Percentiles rank a stretch among this genome's conserved stretches.
Conservation (phyloP, 2,329 filamentous ascomycete genomes). For the Paraphaeosphaeria sporulosa region DNA sequence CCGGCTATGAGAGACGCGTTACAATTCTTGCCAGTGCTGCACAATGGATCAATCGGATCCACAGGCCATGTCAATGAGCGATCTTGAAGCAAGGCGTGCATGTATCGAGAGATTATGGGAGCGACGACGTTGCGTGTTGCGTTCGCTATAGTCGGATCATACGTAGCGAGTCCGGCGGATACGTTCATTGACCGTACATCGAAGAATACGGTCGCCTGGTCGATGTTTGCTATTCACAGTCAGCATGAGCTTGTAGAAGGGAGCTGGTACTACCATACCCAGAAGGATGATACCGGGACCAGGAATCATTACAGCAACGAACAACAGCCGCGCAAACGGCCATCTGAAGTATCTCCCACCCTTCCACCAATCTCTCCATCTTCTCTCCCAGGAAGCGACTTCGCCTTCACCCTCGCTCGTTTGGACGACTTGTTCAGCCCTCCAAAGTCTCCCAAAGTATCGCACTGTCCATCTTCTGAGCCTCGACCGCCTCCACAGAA, state of each 20-base stretch:
- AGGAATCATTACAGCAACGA: conserved; percentile 22
- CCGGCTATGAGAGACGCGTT: conserved; percentile 25
- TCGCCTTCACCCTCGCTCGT: neutral
- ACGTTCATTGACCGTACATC: conserved; percentile 15
- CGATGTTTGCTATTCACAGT: conserved; percentile 14
- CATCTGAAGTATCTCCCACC: conserved; percentile 13
- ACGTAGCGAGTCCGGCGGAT: conserved; percentile 22
- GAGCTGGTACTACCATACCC: conserved; percentile 10
- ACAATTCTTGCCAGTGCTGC: conserved; percentile 18
- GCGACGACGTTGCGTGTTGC: neutral
- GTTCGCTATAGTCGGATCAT: conserved; percentile 18
- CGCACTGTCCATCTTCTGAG: neutral
- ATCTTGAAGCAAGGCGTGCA: conserved; percentile 24
- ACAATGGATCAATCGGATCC: conserved; percentile 15
- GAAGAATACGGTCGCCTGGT: conserved; percentile 18
- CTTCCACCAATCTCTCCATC: conserved; percentile 6
- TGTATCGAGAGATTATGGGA: conserved; percentile 16
- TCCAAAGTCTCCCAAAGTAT: neutral
- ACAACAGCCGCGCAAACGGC: conserved; percentile 19
- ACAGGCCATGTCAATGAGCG: conserved; percentile 19
- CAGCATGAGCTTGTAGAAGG: neutral
- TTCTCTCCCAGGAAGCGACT: neutral
- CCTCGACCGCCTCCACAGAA: conserved; percentile 8
- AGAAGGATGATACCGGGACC: conserved; percentile 27
- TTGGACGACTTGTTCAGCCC: neutral